A percentile compares a stretch with the other conserved stretches of the same genome.
Evolutionary conservation across 495 filamentous ascomycete species (phyloP).

Genomic region (Penicillium taxi): DNA sequence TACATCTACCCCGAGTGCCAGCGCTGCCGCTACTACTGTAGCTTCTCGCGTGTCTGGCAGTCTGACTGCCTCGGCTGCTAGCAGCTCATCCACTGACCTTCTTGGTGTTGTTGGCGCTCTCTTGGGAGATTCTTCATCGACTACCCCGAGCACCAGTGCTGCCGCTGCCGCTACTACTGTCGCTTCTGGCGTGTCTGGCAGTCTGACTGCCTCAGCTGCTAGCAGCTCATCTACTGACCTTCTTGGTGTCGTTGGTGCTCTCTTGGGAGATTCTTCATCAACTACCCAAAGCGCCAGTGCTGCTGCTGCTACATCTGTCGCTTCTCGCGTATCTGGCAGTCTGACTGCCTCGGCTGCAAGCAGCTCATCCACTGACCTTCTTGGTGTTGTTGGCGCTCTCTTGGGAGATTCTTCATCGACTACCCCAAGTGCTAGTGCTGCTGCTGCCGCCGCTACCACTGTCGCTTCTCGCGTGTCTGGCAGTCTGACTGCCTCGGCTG

Average conservation of each 20-base stretch:
- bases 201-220: background rate
- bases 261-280: constrained; percentile 1
- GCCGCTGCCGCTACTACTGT: constrained; percentile 1
- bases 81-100: background rate
- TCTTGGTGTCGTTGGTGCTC: background rate
- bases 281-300: background rate
- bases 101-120: constrained; percentile 1
- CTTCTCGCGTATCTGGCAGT: too few relatives aligned
- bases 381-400: constrained; percentile 1
- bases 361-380: background rate
- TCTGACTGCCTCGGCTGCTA: background rate
- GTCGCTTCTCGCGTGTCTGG: too few relatives aligned
- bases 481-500: background rate
- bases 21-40: background rate
- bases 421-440: background rate
- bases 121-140: background rate
- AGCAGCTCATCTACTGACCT: background rate
- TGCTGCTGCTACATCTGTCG: background rate
- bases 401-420: too few relatives aligned
- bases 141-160: background rate
- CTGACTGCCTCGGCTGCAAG: background rate
- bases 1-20: too few relatives aligned
- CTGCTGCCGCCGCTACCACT: constrained; percentile 1
- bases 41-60: too few relatives aligned
- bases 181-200: too few relatives aligned